Base-by-base conservation (phyloP, 257 asterid species). In the Schizonepeta tenuifolia region DNA sequence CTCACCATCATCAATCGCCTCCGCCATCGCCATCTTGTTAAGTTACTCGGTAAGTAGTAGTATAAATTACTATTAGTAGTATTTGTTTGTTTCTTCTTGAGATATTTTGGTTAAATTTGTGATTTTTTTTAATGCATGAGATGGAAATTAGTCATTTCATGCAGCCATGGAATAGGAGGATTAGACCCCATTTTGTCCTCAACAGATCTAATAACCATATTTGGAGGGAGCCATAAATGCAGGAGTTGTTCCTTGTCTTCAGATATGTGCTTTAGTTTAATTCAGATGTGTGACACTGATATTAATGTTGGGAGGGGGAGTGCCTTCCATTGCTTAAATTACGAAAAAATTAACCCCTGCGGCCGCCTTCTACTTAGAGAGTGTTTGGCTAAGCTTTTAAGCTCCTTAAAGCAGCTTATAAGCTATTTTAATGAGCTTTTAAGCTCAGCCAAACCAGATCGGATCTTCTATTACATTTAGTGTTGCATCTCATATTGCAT, bases 1-100 rank as follows among this genome's bases (percentile, higher is more conserved):
- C 98, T 93, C 55, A 88, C 96, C 7, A 89, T 93, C 33, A 93
- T 93, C 55, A 91, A 91, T 40, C 94, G 97, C 28, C 96, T 93
- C 31, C 86, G 98, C 22, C 98, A 93, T 61, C 87, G 86, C 55
- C 92, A 91, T 82, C 96, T 93, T 22, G 98, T 93, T 60, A 82
- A 78, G 74, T 83, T 93, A 67, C 96, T 93, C 9, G 98, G 98
- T 93, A n/a, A n/a, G n/a, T n/a, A n/a, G n/a, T n/a, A n/a, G n/a
- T n/a, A n/a, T n/a, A n/a, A n/a, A n/a, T n/a, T n/a, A n/a, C n/a
- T n/a, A n/a, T n/a, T n/a, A n/a, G n/a, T n/a, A n/a, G n/a, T n/a
- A n/a, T n/a, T n/a, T 35, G 7, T 35, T 7, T 5, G 40, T 36
- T 8, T 35, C 1, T 36, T 36, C 40, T 36, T 1, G 2, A 8